Percentiles rank a stretch among this genome's conserved stretches.
phyloP scores from a whole-genome alignment of 306 rosid genomes.

The Begonia masoniana region DNA sequence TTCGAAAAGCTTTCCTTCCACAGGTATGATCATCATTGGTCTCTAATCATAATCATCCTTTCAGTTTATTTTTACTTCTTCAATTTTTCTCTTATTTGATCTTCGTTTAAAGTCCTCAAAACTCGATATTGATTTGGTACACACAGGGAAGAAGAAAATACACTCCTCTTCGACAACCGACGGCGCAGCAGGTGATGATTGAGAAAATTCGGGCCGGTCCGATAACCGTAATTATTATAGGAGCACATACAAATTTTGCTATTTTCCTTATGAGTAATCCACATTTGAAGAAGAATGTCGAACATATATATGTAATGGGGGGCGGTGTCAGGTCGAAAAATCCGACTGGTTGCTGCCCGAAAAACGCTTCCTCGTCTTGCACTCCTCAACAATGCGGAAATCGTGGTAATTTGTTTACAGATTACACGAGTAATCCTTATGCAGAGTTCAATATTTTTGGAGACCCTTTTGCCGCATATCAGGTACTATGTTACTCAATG shows the following conservation, averaged over 20 bases:
- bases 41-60: conserved; percentile 7
- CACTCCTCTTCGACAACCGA: conserved; percentile 51
- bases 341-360: conserved; percentile 84
- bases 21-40: conserved; percentile 31
- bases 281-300: conserved; percentile 59
- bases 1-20: conserved; percentile 82
- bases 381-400: conserved; percentile 69
- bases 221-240: conserved; percentile 36
- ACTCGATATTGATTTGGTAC: not conserved
- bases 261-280: conserved; percentile 81
- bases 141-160: conserved; percentile 61
- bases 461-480: conserved; percentile 94
- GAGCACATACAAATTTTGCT: conserved; percentile 75
- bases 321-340: conserved; percentile 80
- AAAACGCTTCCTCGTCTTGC: conserved; percentile 45
- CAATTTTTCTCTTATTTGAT: not conserved
- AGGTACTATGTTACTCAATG: conserved; percentile 22
- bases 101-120: too few relatives aligned
- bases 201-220: conserved; percentile 74
- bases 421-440: conserved; percentile 59
- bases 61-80: too few relatives aligned
- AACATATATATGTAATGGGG: conserved; percentile 82
- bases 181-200: conserved; percentile 79
- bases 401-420: conserved; percentile 66
- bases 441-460: conserved; percentile 82